Percentiles rank a stretch among this genome's conserved stretches.
Conservation (phyloP, 495 filamentous ascomycete genomes). For the Poronia punctata region DNA sequence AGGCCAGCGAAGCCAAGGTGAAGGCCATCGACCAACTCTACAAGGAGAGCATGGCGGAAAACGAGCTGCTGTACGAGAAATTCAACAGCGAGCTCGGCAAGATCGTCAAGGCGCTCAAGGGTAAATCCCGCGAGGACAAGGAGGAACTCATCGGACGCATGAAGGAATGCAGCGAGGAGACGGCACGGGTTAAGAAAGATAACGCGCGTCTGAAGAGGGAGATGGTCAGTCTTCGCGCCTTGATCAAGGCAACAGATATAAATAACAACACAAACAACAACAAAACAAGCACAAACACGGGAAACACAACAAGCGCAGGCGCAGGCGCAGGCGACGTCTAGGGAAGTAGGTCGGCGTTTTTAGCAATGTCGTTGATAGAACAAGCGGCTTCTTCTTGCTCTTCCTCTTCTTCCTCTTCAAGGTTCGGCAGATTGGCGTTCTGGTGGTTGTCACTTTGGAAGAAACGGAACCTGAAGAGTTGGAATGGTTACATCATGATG, state of each 20-base stretch:
- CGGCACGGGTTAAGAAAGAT: constrained; percentile 67
- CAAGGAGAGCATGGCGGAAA: constrained; percentile 83
- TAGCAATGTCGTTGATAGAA: constrained; percentile 9
- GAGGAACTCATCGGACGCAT: constrained; percentile 64
- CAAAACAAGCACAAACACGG: no score
- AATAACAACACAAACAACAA: no score
- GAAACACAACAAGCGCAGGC: neutral
- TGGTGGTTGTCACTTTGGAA: constrained; percentile 20
- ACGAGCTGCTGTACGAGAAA: constrained; percentile 86
- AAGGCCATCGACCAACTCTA: constrained; percentile 84
- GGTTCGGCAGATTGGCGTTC: constrained; percentile 17
- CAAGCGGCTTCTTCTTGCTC: no score
- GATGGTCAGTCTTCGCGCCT: constrained; percentile 40
- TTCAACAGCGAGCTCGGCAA: constrained; percentile 87
- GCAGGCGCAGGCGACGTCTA: constrained; percentile 24
- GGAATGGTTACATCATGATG: constrained; percentile 1
- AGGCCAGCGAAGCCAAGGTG: constrained; percentile 67
- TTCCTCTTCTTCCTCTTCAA: no score
- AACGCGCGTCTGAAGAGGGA: constrained; percentile 54
- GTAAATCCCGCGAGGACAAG: constrained; percentile 62
- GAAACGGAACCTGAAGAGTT: no score
- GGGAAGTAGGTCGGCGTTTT: constrained; percentile 14
- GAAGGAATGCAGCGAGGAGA: constrained; percentile 60
- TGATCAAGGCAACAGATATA: no score
- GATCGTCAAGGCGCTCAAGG: constrained; percentile 65